Evolutionary conservation across 2,329 filamentous ascomycete genomes (phyloP).

Genomic region (Parastagonospora avenae): DNA sequence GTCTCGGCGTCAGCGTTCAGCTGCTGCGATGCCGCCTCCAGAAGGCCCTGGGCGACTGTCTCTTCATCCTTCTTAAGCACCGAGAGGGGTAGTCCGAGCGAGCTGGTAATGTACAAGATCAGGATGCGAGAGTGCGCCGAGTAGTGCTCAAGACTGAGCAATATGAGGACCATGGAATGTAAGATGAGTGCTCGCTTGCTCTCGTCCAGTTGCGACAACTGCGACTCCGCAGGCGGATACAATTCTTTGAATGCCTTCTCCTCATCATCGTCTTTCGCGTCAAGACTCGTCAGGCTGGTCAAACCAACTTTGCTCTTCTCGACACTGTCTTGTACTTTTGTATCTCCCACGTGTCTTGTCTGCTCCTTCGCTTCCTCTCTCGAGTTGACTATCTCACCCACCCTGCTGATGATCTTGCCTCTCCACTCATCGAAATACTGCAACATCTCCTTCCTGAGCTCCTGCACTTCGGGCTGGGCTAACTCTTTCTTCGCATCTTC

Average conservation of each 20-base stretch:
- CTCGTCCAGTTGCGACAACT: conserved; percentile 61
- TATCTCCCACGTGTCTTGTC: conserved; percentile 25
- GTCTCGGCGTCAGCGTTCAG: conserved; percentile 80
- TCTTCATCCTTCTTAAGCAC: conserved; percentile 73
- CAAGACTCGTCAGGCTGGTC: conserved; percentile 32
- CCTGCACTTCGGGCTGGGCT: conserved; percentile 58
- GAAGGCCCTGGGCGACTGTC: conserved; percentile 74
- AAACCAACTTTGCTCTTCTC: conserved; percentile 26
- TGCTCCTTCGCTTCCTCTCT: conserved; percentile 42
- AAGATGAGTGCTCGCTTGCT: conserved; percentile 71
- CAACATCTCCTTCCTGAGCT: conserved; percentile 72
- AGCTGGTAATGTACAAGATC: conserved; percentile 71
- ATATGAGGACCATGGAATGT: conserved; percentile 72
- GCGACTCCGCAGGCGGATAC: conserved; percentile 49
- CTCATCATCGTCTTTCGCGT: conserved; percentile 37
- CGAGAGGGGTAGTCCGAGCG: conserved; percentile 69
- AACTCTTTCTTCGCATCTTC: conserved; percentile 55
- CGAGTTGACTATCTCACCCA: conserved; percentile 67
- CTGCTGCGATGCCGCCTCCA: conserved; percentile 70
- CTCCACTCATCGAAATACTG: conserved; percentile 83
- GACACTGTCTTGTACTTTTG: conserved; percentile 35
- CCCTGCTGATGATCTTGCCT: conserved; percentile 68
- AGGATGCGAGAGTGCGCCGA: conserved; percentile 73
- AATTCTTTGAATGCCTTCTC: conserved; percentile 48
- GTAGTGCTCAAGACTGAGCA: conserved; percentile 80